Evolutionary conservation across 768 basidiomycete species (phyloP).

Genomic region (Rhizopogon salebrosus): DNA sequence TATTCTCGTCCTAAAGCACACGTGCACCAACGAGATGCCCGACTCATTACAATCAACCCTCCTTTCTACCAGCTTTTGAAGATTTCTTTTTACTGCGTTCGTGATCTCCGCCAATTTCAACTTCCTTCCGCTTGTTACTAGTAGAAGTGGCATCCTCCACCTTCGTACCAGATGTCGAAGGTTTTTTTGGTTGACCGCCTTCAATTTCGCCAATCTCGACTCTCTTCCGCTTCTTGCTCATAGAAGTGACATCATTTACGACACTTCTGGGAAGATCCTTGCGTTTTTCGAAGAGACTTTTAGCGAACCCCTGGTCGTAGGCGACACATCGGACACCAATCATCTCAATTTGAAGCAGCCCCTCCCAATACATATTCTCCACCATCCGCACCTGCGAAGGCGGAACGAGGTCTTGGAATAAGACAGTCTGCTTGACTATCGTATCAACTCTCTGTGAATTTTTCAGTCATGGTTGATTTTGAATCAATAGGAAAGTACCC

Average conservation of each 20-base stretch:
- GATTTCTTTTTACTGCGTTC: background rate
- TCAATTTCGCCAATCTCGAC: background rate
- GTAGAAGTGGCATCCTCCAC: background rate
- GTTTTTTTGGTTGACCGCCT: background rate
- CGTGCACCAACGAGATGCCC: background rate
- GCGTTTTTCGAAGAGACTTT: constrained; percentile 8
- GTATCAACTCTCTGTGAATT: constrained; percentile 13
- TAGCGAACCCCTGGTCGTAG: constrained; percentile 11
- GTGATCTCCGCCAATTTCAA: background rate
- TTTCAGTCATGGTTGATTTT: background rate
- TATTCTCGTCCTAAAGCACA: background rate
- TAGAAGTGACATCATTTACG: background rate
- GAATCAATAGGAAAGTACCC: constrained; percentile 6
- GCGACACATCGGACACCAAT: constrained; percentile 19
- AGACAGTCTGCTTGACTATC: constrained; percentile 12
- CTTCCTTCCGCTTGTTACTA: background rate
- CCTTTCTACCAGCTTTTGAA: background rate
- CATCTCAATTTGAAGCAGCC: constrained; percentile 23
- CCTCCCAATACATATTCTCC: constrained; percentile 22
- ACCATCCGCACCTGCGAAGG: constrained; percentile 21
- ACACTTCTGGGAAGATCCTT: background rate
- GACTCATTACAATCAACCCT: background rate
- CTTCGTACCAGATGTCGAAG: background rate
- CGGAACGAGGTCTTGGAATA: constrained; percentile 17
- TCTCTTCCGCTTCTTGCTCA: background rate